phyloP scores from a whole-genome alignment of 148 eudicot species.

The Rhododendron henanense region DNA sequence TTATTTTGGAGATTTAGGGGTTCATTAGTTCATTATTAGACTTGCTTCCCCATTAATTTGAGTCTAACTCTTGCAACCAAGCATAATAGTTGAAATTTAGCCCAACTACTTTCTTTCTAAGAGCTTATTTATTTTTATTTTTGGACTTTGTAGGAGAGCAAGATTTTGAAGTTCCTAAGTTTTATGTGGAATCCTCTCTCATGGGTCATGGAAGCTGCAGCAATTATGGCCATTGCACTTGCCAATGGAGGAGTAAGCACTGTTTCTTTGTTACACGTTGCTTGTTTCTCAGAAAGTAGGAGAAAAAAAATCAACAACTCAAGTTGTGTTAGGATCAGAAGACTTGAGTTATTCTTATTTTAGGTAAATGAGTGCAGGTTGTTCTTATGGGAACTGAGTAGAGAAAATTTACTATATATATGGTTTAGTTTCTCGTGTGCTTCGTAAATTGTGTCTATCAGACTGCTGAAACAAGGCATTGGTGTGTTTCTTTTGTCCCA shows the following conservation, averaged over 20 bases:
- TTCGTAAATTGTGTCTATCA: neutral
- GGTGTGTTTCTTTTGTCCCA: neutral
- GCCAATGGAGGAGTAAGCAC: conserved; percentile 54
- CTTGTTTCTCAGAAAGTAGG: neutral
- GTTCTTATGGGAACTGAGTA: neutral
- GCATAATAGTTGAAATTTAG: neutral
- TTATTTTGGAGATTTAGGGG: neutral
- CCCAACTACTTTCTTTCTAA: neutral
- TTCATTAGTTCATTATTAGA: neutral
- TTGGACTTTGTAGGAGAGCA: conserved; percentile 38
- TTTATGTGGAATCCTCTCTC: conserved; percentile 65
- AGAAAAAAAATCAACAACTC: neutral
- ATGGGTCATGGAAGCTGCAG: conserved; percentile 65
- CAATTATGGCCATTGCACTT: conserved; percentile 55
- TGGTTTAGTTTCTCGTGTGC: neutral
- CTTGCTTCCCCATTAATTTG: neutral
- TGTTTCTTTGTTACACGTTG: neutral
- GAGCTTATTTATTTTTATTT: neutral
- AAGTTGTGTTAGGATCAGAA: neutral
- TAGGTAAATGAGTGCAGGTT: neutral
- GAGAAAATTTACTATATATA: neutral
- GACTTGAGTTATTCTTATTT: neutral
- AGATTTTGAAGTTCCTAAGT: conserved; percentile 42
- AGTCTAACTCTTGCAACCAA: neutral
- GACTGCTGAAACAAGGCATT: neutral